A percentile compares a stretch with the other conserved stretches of the same genome.
phyloP scores from a whole-genome alignment of 176 grass and related monocot genomes.

The Eragrostis curvula region DNA sequence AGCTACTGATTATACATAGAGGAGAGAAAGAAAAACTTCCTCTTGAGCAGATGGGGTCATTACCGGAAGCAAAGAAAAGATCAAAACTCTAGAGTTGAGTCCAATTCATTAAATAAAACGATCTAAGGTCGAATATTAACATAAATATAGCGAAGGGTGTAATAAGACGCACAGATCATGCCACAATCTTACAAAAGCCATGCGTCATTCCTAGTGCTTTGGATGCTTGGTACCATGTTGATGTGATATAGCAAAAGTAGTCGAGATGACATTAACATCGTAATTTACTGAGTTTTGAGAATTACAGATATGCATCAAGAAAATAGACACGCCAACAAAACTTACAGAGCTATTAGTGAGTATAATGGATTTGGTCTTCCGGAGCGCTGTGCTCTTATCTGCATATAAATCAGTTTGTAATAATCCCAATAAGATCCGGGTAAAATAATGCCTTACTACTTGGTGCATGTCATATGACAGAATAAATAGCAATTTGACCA shows the following conservation, averaged over 20 bases:
- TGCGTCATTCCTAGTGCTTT: slow-evolving; percentile 21
- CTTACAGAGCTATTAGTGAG: slow-evolving; percentile 99
- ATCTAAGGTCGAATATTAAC: neutral
- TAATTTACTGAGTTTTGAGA: slow-evolving; percentile 16
- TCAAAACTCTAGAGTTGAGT: neutral
- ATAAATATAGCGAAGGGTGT: neutral
- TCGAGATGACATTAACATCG: slow-evolving; percentile 22
- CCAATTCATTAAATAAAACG: slow-evolving; percentile 12
- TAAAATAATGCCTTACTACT: slow-evolving; percentile 11
- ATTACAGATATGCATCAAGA: neutral
- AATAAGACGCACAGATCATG: neutral
- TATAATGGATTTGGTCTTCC: slow-evolving; percentile 97
- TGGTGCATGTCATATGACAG: slow-evolving; percentile 20
- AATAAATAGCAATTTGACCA: slow-evolving; percentile 27
- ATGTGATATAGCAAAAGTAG: neutral
- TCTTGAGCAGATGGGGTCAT: slow-evolving; percentile 11
- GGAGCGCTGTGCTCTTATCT: slow-evolving; percentile 88
- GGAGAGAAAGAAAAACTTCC: neutral
- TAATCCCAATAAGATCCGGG: slow-evolving; percentile 35
- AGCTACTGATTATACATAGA: neutral
- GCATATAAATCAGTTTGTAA: slow-evolving; percentile 43
- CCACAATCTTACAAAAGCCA: slow-evolving; percentile 8
- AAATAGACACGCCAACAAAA: slow-evolving; percentile 23
- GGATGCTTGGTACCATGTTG: neutral
- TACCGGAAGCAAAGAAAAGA: neutral